A percentile compares a stretch with the other conserved stretches of the same genome.
These are phyloP conservation scores for Mollisia scopiformis DNA, from an alignment of 2,329 filamentous ascomycete genomes.

Conservation along the genomic window DNA sequence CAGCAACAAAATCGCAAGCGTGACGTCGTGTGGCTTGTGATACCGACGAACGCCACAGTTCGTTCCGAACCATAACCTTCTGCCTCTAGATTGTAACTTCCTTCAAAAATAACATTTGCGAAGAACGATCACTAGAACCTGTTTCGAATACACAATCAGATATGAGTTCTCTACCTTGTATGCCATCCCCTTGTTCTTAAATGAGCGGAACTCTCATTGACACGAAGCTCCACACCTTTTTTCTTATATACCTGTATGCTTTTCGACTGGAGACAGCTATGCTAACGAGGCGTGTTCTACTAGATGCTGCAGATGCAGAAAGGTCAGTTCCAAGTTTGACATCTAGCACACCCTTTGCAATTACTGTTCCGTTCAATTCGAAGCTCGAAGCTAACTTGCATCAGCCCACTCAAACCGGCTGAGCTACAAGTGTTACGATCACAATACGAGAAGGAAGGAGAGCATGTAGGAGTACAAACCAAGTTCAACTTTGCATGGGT, in stretches of 20 bases:
- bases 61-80: not conserved
- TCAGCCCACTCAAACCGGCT: slow-evolving; percentile 82
- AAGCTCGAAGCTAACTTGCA: slow-evolving; percentile 21
- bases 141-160: slow-evolving; percentile 1
- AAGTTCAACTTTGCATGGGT: slow-evolving; percentile 99
- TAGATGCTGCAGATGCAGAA: slow-evolving; percentile 97
- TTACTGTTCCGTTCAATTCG: not conserved
- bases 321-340: slow-evolving; percentile 58
- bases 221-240: slow-evolving; percentile 30
- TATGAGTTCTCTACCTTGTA: slow-evolving; percentile 41
- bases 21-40: slow-evolving; percentile 17
- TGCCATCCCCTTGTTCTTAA: too few species aligned
- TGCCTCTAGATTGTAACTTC: slow-evolving; percentile 6
- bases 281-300: slow-evolving; percentile 34
- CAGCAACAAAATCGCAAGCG: too few species aligned
- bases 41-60: slow-evolving; percentile 22
- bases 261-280: slow-evolving; percentile 31
- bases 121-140: too few species aligned
- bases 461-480: slow-evolving; percentile 95
- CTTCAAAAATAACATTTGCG: not conserved
- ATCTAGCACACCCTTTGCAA: not conserved
- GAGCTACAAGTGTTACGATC: slow-evolving; percentile 91
- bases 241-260: slow-evolving; percentile 29
- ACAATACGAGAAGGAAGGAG: slow-evolving; percentile 97
- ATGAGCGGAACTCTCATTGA: slow-evolving; percentile 27